Percentiles rank a stretch among this genome's conserved stretches.
phyloP scores from a whole-genome alignment of 2,329 filamentous ascomycete genomes.

The Botrytis byssoidea region DNA sequence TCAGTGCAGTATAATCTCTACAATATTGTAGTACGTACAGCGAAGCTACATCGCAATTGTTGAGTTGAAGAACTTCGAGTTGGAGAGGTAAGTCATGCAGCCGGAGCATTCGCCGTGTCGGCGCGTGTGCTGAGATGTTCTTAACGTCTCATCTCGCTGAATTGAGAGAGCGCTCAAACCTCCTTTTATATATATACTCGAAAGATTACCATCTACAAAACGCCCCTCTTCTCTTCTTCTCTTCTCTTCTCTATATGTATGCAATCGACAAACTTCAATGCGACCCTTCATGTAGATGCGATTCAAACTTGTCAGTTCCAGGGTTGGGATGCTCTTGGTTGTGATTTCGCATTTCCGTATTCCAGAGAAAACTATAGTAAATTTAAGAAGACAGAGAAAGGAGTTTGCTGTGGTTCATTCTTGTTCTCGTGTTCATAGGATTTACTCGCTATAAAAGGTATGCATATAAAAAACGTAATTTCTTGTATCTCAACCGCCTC shows the following conservation, averaged over 20 bases:
- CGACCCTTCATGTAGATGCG: background rate
- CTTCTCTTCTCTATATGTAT: background rate
- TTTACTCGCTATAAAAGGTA: background rate
- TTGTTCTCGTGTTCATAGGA: background rate
- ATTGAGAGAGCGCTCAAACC: background rate
- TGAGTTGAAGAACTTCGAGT: background rate
- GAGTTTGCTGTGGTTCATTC: background rate
- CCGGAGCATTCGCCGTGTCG: background rate
- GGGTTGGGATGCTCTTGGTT: background rate
- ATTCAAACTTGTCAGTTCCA: background rate
- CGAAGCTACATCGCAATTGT: background rate
- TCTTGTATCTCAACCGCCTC: background rate
- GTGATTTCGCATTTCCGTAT: background rate
- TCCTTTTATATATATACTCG: background rate
- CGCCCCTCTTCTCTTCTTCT: background rate
- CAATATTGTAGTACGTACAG: background rate
- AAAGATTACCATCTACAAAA: background rate
- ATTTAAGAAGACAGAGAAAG: background rate
- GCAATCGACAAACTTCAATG: background rate
- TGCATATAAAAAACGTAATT: background rate
- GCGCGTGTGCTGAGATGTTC: background rate
- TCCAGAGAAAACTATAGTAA: background rate
- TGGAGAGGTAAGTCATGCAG: background rate
- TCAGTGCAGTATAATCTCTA: background rate
- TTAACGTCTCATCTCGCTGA: background rate